Base-by-base conservation (phyloP, 371 early-diverging fungal genomes). In the Haplosporangium sp. region DNA sequence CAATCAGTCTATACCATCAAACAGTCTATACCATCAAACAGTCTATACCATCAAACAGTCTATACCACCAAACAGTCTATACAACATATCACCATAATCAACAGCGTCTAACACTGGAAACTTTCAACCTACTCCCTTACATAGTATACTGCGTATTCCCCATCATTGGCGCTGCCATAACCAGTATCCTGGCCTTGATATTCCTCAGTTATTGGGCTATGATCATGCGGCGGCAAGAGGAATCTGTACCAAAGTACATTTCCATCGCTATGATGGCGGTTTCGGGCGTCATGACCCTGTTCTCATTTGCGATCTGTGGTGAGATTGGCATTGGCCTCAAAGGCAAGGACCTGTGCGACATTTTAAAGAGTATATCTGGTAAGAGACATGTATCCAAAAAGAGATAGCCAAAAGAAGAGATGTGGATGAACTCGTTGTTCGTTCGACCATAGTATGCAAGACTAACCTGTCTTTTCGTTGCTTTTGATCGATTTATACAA, bases 131-230 rank as follows among this genome's bases (percentile, higher is more conserved):
- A 29, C 29, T 4, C 29, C 29, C 1, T 29, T 29, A 50, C 18
- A 9, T 57, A 74, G 75, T 48, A n/a, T 74, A 65, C 38, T 74
- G 75, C 18, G 59, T 65, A 21, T 64, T 74, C 55, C 75, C 75
- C 14, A 60, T 74, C 6, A 52, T 69, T 12, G 65, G 69, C 10
- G 64, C 62, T 6, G 69, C 59, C 0, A 55, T 74, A 5, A 58
- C 50, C 40, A 23, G 53, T 9, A n/a, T 65, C 14, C 56, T 64
- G 4, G 45, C 69, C 5, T 23, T 69, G 13, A 36, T 69, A 12
- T 69, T 64, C 51, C 54, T 74, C 36, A 62, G 37, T 12, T 64
- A 64, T 43, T 64, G 54, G 38, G 20, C 21, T 2, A 64, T 69
- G 54, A 53, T 69, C 13, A 38, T 61, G n/a, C 64, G 52, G 21